Evolutionary conservation across 2,329 filamentous ascomycete genomes (phyloP).

Genomic region (Xylariales sp.): DNA sequence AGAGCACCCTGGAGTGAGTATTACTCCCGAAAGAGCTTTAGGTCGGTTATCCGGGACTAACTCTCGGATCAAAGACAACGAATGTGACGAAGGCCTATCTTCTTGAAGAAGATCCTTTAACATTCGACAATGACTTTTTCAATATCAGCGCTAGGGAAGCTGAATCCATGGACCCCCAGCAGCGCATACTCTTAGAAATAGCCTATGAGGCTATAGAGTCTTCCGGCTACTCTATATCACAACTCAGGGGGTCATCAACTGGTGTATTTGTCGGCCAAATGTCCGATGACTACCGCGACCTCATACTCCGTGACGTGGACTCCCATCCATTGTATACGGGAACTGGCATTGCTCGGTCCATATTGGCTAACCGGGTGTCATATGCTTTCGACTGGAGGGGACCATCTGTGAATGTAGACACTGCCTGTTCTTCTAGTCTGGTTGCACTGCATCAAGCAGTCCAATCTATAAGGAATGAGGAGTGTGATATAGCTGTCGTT

Average conservation of each 20-base stretch:
- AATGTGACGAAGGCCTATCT: conserved; percentile 8
- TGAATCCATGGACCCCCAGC: conserved; percentile 39
- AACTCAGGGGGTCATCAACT: conserved; percentile 7
- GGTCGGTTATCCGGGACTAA: background rate
- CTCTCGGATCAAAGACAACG: conserved; percentile 41
- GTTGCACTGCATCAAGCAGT: conserved; percentile 30
- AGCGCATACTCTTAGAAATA: conserved; percentile 29
- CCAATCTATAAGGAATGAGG: conserved; percentile 1
- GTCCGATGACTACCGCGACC: conserved; percentile 20
- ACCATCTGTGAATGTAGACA: conserved; percentile 23
- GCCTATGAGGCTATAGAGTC: conserved; percentile 28
- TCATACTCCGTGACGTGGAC: conserved; percentile 17
- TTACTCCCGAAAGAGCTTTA: background rate
- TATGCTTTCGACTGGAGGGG: conserved; percentile 32
- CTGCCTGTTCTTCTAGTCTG: conserved; percentile 28
- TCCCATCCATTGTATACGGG: conserved; percentile 19
- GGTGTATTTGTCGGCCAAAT: conserved; percentile 24
- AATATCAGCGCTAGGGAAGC: conserved; percentile 10
- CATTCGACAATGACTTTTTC: conserved; percentile 31
- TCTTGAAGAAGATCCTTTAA: conserved; percentile 12
- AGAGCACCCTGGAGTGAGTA: conserved; percentile 2
- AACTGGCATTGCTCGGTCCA: conserved; percentile 33
- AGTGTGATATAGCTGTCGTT: conserved; percentile 12
- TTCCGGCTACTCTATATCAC: conserved; percentile 16
- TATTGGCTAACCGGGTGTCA: conserved; percentile 31